These are phyloP conservation scores for Ceratocystis eucalypticola DNA, from an alignment of 2,329 filamentous ascomycete genomes.

Conservation along the genomic window DNA sequence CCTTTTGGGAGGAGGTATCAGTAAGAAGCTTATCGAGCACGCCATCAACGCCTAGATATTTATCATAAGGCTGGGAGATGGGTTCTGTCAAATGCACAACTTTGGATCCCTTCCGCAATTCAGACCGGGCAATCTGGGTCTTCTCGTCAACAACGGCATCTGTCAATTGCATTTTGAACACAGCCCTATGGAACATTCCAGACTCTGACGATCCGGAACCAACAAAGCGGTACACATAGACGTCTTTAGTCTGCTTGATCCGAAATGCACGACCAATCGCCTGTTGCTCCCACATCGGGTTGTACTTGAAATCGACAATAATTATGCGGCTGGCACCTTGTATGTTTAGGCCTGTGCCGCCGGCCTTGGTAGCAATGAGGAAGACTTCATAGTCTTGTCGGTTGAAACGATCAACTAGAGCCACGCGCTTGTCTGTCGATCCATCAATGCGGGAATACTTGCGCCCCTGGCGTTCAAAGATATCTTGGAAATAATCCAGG, in stretches of 20 bases:
- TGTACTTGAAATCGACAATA: constrained; percentile 72
- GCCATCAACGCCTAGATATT: constrained; percentile 12
- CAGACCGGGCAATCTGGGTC: constrained; percentile 55
- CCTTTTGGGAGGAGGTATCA: neutral
- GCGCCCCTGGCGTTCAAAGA: constrained; percentile 38
- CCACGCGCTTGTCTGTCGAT: constrained; percentile 44
- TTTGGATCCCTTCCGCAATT: constrained; percentile 30
- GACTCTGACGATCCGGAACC: constrained; percentile 69
- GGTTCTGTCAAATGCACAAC: constrained; percentile 7
- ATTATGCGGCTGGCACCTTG: constrained; percentile 72
- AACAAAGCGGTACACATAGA: constrained; percentile 74
- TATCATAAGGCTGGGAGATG: neutral
- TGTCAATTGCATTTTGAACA: constrained; percentile 74
- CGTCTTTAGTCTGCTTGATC: constrained; percentile 65
- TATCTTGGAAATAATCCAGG: constrained; percentile 51
- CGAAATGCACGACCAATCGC: constrained; percentile 78
- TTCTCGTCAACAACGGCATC: constrained; percentile 73
- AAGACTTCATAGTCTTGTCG: constrained; percentile 43
- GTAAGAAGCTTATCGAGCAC: constrained; percentile 35
- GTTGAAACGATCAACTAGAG: constrained; percentile 57
- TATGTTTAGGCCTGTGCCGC: constrained; percentile 73
- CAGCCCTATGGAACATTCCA: constrained; percentile 53
- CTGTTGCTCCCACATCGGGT: constrained; percentile 71
- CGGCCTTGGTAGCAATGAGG: constrained; percentile 71
- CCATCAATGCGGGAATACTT: constrained; percentile 55